Evolutionary conservation across 2,329 filamentous ascomycete species (phyloP).

Genomic region (Penicillium sp.): DNA sequence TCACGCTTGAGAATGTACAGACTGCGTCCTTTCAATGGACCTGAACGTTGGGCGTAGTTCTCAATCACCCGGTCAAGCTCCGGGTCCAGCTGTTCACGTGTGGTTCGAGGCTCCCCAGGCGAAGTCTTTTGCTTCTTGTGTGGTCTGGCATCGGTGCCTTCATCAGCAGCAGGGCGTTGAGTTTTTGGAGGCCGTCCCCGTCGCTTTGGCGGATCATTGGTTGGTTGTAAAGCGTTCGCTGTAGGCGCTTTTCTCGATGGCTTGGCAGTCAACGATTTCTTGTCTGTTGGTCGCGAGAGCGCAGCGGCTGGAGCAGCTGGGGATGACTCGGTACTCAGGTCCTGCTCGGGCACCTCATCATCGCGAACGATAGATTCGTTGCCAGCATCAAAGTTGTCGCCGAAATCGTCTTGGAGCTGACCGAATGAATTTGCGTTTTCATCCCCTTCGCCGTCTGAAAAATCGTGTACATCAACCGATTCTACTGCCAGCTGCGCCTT

Average conservation of each 20-base stretch:
- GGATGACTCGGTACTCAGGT: constrained; percentile 9
- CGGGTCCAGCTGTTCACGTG: constrained; percentile 30
- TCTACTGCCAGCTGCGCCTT: constrained; percentile 22
- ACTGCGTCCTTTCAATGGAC: constrained; percentile 49
- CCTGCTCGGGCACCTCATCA: constrained; percentile 13
- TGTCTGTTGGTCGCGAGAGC: constrained; percentile 11
- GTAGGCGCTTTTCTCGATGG: constrained; percentile 16
- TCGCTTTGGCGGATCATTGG: constrained; percentile 23
- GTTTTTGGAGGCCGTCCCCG: constrained; percentile 33
- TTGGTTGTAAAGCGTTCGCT: constrained; percentile 16
- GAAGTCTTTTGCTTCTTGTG: constrained; percentile 34
- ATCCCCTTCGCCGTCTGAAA: constrained; percentile 39
- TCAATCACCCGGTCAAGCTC: constrained; percentile 44
- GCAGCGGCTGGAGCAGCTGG: constrained; percentile 10
- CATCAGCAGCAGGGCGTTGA: constrained; percentile 22
- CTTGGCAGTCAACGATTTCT: constrained; percentile 16
- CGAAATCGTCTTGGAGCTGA: constrained; percentile 25
- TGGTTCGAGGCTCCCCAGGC: constrained; percentile 19
- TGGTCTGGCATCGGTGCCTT: constrained; percentile 26
- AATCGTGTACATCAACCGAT: constrained; percentile 24
- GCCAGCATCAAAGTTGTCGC: constrained; percentile 26
- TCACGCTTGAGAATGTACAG: constrained; percentile 53
- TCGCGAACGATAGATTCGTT: constrained; percentile 24
- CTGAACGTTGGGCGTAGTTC: constrained; percentile 43
- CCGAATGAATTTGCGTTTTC: constrained; percentile 34